Base-by-base conservation (phyloP, 2,329 filamentous ascomycete genomes). In the Exophiala aquamarina region DNA sequence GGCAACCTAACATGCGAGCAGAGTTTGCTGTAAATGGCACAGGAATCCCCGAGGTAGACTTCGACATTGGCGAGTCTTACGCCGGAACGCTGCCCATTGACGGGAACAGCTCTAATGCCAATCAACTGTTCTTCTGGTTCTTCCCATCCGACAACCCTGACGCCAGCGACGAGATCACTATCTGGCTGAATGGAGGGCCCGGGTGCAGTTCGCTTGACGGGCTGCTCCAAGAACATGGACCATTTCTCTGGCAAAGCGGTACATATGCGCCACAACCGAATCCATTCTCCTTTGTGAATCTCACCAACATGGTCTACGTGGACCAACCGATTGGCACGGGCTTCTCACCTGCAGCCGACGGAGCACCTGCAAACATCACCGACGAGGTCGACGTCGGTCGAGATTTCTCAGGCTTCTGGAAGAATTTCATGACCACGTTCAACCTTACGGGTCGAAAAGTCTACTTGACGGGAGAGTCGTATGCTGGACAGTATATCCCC, bases 211-310 rank as follows among this genome's bases (percentile, higher is more conserved):
- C 82, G 1, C 73, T 89, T 5, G 76, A 83, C 55, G 86, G 85
- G 6, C 71, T 91, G 2, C 64, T 92, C 8, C 85, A 88, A 41
- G 87, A 92, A 58, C 39, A 55, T 23, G 52, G 54, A 19, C 51
- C 0, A 0, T 85, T 89, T 59, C 47, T 77, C 4, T 88, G 84
- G 84, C 79, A 85, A 61, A 74, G 80, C 10, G 88, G 88, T 26
- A 91, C 85, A 1, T 78, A 74, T 45, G 73, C 74, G 14, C 86
- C 86, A 0, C 73, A 82, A 0, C 56, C 47, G 26, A 64, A 64
- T 29, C 56, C 61, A 23, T 63, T 59, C 48, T 56, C 58, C 13
- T 63, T 56, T 39, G 45, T 35, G 7, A 63, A 63, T 40, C 36
- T 64, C 13, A 64, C 61, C 10, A 64, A 63, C 35, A 61, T 64